These are phyloP conservation scores for Prunus kanzakura DNA, from an alignment of 306 rosid species.

Conservation along the genomic window DNA sequence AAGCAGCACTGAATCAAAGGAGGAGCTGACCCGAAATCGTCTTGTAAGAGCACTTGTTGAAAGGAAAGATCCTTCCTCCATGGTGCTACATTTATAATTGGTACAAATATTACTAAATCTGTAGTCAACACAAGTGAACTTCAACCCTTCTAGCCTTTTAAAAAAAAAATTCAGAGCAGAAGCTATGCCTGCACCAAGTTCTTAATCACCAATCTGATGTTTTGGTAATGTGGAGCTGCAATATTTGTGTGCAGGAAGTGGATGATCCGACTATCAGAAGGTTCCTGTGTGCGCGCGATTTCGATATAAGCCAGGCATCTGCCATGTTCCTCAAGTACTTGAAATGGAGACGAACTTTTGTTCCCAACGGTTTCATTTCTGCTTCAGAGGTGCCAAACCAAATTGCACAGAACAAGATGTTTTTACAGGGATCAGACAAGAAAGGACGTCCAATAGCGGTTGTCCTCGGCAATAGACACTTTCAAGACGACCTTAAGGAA, in stretches of 20 bases:
- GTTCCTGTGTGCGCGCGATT: constrained; percentile 54
- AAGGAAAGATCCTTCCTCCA: constrained; percentile 3
- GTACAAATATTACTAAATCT: neutral
- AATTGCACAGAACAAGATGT: constrained; percentile 44
- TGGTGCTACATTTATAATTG: neutral
- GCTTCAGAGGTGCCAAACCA: constrained; percentile 43
- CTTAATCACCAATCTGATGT: neutral
- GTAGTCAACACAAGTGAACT: too few species aligned
- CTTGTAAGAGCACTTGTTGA: constrained; percentile 3
- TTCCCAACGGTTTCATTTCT: constrained; percentile 45
- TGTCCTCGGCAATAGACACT: constrained; percentile 50
- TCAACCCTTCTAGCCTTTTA: too few species aligned
- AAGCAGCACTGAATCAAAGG: neutral
- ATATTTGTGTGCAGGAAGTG: constrained; percentile 35
- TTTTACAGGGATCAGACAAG: constrained; percentile 50
- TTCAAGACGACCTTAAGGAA: constrained; percentile 34
- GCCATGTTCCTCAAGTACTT: constrained; percentile 52
- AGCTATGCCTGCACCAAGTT: neutral
- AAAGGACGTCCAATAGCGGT: constrained; percentile 53
- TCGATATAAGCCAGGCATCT: constrained; percentile 48
- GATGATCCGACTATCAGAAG: constrained; percentile 59
- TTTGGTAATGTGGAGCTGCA: neutral
- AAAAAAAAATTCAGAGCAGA: too few species aligned
- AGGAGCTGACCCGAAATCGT: neutral
- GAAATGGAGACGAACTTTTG: constrained; percentile 50